Conservation (phyloP, 331 rosid species). For the Stylosanthes scabra region DNA sequence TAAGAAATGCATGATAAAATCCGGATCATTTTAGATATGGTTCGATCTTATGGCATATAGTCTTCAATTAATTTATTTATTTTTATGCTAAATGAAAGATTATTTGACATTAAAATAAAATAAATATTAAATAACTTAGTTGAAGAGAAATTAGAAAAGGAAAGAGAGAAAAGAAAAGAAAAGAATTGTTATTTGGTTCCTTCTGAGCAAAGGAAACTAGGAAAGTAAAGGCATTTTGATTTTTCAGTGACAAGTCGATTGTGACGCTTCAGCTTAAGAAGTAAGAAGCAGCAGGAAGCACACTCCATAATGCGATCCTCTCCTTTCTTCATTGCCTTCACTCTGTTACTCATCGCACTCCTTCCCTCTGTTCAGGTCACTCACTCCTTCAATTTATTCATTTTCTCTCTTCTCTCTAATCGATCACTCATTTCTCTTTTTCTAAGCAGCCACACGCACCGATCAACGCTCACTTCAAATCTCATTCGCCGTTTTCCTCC, state of each 20-base stretch:
- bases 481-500: constrained; percentile 56
- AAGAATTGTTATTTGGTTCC: neutral
- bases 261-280: neutral
- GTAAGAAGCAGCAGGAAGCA: neutral
- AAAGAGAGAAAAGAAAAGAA: neutral
- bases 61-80: too few species aligned
- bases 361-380: constrained; percentile 8
- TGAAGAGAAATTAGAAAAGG: too few species aligned
- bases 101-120: too few species aligned
- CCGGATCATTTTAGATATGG: too few species aligned
- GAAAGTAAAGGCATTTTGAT: neutral
- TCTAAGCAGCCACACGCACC: constrained; percentile 46
- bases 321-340: neutral
- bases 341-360: neutral
- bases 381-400: too few species aligned
- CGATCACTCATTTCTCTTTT: neutral
- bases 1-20: too few species aligned
- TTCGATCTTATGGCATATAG: too few species aligned
- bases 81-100: too few species aligned
- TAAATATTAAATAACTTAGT: too few species aligned
- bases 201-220: neutral
- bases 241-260: neutral
- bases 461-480: constrained; percentile 17
- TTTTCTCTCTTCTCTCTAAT: neutral
- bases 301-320: neutral